Conservation (phyloP, 768 basidiomycete species). For the Russula virescens region DNA sequence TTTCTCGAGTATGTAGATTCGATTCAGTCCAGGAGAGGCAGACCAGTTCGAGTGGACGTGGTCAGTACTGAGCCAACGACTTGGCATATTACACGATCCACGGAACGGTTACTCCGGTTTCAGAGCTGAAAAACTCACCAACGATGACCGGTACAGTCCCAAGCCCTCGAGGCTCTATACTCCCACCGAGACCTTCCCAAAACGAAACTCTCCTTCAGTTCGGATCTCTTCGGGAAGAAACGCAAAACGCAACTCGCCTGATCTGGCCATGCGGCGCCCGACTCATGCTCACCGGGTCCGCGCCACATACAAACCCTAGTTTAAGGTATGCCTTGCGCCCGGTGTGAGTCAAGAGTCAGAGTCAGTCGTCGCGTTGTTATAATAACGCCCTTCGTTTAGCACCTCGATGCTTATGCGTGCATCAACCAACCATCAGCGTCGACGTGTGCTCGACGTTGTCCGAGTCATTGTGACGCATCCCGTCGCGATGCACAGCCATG, state of each 20-base stretch:
- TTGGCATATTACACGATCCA: no score
- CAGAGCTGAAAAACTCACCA: no score
- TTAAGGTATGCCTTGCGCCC: background rate
- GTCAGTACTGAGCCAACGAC: no score
- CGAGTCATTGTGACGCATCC: slow-evolving; percentile 11
- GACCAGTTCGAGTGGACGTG: no score
- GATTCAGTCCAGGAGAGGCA: no score
- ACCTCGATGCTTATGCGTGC: slow-evolving; percentile 2
- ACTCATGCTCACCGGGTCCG: background rate
- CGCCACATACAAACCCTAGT: background rate
- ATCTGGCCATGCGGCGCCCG: background rate
- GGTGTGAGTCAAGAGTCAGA: background rate
- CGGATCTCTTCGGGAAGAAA: no score
- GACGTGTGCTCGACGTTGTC: background rate
- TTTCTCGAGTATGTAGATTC: no score
- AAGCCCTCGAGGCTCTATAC: no score
- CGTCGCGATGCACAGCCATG: background rate
- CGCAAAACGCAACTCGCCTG: no score
- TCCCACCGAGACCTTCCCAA: background rate
- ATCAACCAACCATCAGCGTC: slow-evolving; percentile 1
- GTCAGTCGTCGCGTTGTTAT: no score
- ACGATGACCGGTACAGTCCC: no score
- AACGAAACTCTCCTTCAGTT: background rate
- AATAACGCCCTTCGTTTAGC: background rate
- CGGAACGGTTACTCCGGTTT: no score